Conservation (phyloP, 2,329 filamentous ascomycete species). For the Neonectria punicea region DNA sequence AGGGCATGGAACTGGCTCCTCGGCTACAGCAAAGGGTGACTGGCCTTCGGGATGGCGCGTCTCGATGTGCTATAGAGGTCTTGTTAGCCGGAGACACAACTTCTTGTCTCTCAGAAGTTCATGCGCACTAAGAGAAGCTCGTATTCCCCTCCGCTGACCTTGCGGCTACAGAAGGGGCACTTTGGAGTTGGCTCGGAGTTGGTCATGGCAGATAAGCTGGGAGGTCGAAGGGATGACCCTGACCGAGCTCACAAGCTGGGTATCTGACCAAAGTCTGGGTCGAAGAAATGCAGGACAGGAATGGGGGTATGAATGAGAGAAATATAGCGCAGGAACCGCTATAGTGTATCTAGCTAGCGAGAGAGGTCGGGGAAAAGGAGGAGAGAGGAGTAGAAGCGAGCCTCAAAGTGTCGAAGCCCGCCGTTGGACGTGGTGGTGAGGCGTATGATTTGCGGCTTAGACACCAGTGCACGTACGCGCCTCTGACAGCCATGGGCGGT, state of each 20-base stretch:
- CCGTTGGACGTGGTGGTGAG: conserved; percentile 6
- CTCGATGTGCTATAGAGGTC: conserved; percentile 43
- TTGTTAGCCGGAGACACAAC: conserved; percentile 25
- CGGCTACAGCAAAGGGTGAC: conserved; percentile 22
- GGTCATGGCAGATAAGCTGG: conserved; percentile 4
- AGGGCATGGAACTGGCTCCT: conserved; percentile 32
- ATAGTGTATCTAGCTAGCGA: neutral
- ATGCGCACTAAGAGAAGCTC: conserved; percentile 49
- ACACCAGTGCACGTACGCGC: conserved; percentile 10
- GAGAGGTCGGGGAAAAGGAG: neutral
- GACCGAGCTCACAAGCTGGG: neutral
- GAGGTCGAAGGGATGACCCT: neutral
- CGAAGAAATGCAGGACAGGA: neutral
- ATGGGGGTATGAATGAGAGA: neutral
- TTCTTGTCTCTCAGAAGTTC: conserved; percentile 7
- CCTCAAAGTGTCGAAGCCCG: neutral
- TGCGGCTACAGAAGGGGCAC: conserved; percentile 53
- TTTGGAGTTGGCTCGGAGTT: neutral
- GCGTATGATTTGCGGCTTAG: conserved; percentile 21
- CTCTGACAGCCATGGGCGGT: neutral
- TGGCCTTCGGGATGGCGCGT: conserved; percentile 39
- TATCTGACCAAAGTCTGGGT: neutral
- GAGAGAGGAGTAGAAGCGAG: neutral
- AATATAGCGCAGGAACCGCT: neutral
- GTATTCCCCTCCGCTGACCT: conserved; percentile 44